phyloP scores from a whole-genome alignment of 768 basidiomycete genomes.

The Chlorophyllum brunneum region DNA sequence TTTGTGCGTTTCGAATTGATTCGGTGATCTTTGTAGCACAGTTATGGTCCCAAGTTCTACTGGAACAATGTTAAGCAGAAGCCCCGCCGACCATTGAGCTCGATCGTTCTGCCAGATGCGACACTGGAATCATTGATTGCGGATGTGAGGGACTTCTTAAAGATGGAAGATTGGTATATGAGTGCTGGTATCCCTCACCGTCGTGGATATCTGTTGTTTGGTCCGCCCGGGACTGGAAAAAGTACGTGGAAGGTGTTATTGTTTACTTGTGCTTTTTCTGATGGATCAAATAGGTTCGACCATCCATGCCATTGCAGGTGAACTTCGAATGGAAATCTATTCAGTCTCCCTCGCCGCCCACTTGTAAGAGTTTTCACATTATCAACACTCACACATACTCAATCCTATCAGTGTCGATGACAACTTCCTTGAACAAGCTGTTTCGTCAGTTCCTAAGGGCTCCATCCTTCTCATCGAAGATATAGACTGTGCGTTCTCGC shows the following conservation, averaged over 20 bases:
- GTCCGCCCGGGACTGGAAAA: constrained; percentile 62
- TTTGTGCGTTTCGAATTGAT: neutral
- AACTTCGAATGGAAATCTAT: constrained; percentile 84
- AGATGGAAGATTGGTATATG: constrained; percentile 53
- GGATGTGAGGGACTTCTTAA: constrained; percentile 51
- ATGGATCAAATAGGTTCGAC: constrained; percentile 40
- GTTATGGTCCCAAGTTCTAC: constrained; percentile 31
- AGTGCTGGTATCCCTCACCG: constrained; percentile 55
- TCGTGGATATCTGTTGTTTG: constrained; percentile 53
- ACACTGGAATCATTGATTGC: constrained; percentile 42
- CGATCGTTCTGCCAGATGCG: constrained; percentile 48
- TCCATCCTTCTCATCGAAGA: constrained; percentile 58
- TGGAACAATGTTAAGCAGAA: constrained; percentile 49
- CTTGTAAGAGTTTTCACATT: constrained; percentile 30
- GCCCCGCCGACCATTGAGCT: constrained; percentile 45
- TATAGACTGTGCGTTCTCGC: constrained; percentile 57
- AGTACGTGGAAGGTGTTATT: constrained; percentile 29
- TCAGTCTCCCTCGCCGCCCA: constrained; percentile 46
- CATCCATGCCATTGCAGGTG: constrained; percentile 54
- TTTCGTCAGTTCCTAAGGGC: constrained; percentile 43
- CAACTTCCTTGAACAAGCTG: constrained; percentile 40
- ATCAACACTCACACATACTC: neutral
- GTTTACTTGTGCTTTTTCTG: constrained; percentile 13
- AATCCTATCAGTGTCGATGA: constrained; percentile 42
- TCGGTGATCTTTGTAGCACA: constrained; percentile 22